phyloP scores from a whole-genome alignment of 2,329 filamentous ascomycete species.

The Scytalidium lignicola region DNA sequence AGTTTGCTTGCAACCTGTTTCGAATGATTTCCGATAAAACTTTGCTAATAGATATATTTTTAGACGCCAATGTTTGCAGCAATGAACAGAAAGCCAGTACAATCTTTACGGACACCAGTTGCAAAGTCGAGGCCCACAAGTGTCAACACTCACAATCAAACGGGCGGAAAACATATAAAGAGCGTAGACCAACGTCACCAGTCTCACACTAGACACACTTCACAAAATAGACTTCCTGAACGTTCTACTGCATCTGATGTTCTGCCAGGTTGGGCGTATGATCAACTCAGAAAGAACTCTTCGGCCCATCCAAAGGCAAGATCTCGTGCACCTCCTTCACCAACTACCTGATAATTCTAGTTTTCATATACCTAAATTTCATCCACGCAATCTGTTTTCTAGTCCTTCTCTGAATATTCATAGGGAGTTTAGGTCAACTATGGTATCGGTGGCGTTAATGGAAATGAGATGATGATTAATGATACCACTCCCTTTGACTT shows the following conservation, averaged over 20 bases:
- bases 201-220: too few species aligned
- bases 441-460: neutral
- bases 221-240: too few species aligned
- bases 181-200: neutral
- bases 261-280: neutral
- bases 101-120: conserved; percentile 5
- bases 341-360: neutral
- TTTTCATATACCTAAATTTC: neutral
- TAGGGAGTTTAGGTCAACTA: neutral
- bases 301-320: neutral
- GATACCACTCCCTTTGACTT: neutral
- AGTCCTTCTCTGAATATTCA: neutral
- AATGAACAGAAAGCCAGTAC: conserved; percentile 5
- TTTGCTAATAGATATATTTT: neutral
- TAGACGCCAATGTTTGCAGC: conserved; percentile 4
- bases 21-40: neutral
- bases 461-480: neutral
- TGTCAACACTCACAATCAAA: neutral
- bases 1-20: neutral
- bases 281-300: neutral
- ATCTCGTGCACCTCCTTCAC: neutral
- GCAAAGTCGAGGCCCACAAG: neutral
- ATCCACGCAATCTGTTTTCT: neutral
- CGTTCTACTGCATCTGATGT: neutral
- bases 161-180: neutral